Evolutionary conservation across 2,329 filamentous ascomycete genomes (phyloP), one percentile per base, ranked within the genome.

Genomic region (Aspergillus candidus): DNA sequence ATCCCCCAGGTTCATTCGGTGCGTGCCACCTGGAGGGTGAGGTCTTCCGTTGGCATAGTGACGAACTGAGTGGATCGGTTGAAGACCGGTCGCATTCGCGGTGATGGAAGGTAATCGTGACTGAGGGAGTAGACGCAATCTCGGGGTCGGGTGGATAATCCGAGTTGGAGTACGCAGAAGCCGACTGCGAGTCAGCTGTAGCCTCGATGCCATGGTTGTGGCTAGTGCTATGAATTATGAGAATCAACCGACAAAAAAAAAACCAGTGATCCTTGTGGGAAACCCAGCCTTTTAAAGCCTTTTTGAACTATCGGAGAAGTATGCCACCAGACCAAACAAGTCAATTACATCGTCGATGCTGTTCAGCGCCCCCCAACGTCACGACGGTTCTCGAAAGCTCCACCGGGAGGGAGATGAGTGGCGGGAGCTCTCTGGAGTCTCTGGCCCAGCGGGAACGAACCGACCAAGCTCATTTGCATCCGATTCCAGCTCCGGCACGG

Each of bases 11-110:
- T 97, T 83, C 90, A 97, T 97, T 52, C 85, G 86, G 69, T 96
- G 88, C 1, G 89, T 96, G 44, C 90, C 90, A 40, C 91, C 91
- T 0, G 91, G 89, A 1, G 89, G 90, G 53, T 93, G 88, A 50
- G 89, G 87, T 47, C 84, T 68, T 8, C 76, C 72, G 52, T 66
- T 75, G 58, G 86, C 84, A 73, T 82, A 73, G 46, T 61, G 57
- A 40, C 66, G 61, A 35, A 66, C 46, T 14, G 49, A 42, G 11
- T 38, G 34, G 18, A 52, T 29, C 0, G 60, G 37, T 22, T 47
- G 47, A 30, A 39, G 37, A 38, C 35, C 13, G 10, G 32, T 27
- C 13, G 42, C 34, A 43, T 40, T 48, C 30, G 29, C 45, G 17
- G 31, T 22, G 34, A 51, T 37, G 14, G 44, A 27, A 32, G 47